Evolutionary conservation across 2,329 filamentous ascomycete genomes (phyloP).

Genomic region (Colletotrichum sp.): DNA sequence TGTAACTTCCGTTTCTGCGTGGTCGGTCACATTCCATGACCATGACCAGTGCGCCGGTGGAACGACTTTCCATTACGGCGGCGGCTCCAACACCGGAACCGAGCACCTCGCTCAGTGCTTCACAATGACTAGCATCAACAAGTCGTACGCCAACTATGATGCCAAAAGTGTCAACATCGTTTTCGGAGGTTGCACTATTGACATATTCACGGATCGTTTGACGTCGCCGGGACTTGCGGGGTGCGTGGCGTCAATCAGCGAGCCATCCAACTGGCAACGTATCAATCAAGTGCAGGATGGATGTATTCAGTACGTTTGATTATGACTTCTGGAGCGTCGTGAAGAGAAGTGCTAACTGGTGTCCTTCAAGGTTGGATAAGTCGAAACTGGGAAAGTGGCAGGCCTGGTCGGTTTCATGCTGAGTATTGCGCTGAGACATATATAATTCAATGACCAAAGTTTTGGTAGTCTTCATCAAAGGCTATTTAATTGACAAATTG

Average conservation of each 20-base stretch:
- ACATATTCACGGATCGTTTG: neutral
- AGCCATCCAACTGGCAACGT: neutral
- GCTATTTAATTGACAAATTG: fast-evolving
- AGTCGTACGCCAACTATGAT: neutral
- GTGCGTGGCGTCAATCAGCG: neutral
- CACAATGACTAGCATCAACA: neutral
- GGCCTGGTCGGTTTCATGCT: neutral
- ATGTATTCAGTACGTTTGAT: neutral
- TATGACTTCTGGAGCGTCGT: fast-evolving
- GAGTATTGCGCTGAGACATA: neutral
- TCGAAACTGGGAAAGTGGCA: neutral
- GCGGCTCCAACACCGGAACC: neutral
- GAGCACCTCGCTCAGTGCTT: neutral
- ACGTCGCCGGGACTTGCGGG: neutral
- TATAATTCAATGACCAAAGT: neutral
- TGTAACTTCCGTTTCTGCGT: neutral
- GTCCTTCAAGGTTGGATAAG: neutral
- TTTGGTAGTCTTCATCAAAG: neutral
- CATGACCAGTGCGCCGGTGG: neutral
- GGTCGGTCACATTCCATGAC: neutral
- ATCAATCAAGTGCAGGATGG: neutral
- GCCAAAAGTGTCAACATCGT: neutral
- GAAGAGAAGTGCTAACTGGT: neutral
- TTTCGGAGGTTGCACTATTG: neutral
- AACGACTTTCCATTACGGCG: neutral